Conservation (phyloP, 2,329 filamentous ascomycete species). For the Tolypocladium amazonense region DNA sequence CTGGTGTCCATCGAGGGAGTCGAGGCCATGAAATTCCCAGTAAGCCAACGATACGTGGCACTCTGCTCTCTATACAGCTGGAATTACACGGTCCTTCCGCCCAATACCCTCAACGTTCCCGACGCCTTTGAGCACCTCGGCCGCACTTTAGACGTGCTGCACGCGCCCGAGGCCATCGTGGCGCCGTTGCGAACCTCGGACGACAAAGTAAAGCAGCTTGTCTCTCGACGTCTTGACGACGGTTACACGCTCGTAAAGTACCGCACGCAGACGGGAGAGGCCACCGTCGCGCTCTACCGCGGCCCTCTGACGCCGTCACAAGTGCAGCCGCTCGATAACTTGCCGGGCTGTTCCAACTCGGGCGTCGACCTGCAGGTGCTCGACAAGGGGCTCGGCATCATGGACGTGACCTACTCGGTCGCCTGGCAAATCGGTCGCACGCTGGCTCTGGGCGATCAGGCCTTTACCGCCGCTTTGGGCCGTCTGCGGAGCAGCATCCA, state of each 20-base stretch:
- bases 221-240: conserved; percentile 15
- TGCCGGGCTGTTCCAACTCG: conserved; percentile 17
- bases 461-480: conserved; percentile 13
- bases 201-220: neutral
- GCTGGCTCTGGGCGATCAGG: conserved; percentile 23
- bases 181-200: neutral
- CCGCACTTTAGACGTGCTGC: conserved; percentile 3
- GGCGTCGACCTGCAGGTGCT: conserved; percentile 27
- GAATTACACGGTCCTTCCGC: conserved; percentile 26
- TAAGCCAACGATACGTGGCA: conserved; percentile 12
- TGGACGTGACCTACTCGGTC: conserved; percentile 31
- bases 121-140: conserved; percentile 19
- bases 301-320: conserved; percentile 24
- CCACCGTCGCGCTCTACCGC: conserved; percentile 22
- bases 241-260: conserved; percentile 28
- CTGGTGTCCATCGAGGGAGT: conserved; percentile 26
- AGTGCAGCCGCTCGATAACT: conserved; percentile 4
- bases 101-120: conserved; percentile 19
- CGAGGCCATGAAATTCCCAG: conserved; percentile 13
- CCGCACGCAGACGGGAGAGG: conserved; percentile 27
- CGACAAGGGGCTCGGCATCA: conserved; percentile 24
- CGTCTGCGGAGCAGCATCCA: neutral
- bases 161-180: conserved; percentile 2
- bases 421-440: conserved; percentile 32
- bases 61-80: conserved; percentile 28